Evolutionary conservation across 2,329 filamentous ascomycete species (phyloP), one percentile per base, ranked within the genome.

Genomic region (Aspergillus costaricaensis): DNA sequence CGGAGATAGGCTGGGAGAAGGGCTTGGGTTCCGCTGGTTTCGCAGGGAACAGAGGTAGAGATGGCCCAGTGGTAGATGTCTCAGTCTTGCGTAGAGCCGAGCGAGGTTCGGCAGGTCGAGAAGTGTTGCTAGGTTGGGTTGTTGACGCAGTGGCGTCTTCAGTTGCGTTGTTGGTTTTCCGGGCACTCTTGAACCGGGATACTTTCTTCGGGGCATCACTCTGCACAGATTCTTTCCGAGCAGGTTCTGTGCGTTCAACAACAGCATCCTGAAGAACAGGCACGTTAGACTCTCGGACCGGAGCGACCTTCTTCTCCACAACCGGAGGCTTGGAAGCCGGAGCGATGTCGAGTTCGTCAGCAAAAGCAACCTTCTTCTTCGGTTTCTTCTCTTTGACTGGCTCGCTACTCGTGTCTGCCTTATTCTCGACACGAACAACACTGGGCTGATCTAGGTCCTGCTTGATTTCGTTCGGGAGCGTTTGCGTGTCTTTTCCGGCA

Each of bases 321-420:
- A 63, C 48, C 55, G 61, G 21, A 63, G 70, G 50, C 74, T 77
- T 64, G 36, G 78, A 65, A 21, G 76, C 73, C 50, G 78, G 80
- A 30, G 90, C 88, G 63, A 96, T 87, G 67, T 95, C 91, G 36
- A 96, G 79, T 5, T 83, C 82, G 36, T 88, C 80, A 2, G 92
- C 88, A 75, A 96, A 96, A n/a, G 89, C 86, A 25, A 96, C 92
- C 15, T 85, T 88, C 78, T 95, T 96, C 70, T 74, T 75, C 8
- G 69, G 57, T 41, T 74, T 74, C 55, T 73, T 72, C 48, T 67
- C 67, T 9, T 62, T 61, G 21, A 60, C 55, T 4, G 58, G 36
- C 39, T 60, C 55, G 12, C 58, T 57, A 1, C 50, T 55, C 17
- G 62, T 27, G 5, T 65, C 62, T n/a, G 62, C 59, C 17, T 63